Evolutionary conservation across 441 rosid species (phyloP), one percentile per base, ranked within the genome.

Genomic region (Syzygium malaccense): DNA sequence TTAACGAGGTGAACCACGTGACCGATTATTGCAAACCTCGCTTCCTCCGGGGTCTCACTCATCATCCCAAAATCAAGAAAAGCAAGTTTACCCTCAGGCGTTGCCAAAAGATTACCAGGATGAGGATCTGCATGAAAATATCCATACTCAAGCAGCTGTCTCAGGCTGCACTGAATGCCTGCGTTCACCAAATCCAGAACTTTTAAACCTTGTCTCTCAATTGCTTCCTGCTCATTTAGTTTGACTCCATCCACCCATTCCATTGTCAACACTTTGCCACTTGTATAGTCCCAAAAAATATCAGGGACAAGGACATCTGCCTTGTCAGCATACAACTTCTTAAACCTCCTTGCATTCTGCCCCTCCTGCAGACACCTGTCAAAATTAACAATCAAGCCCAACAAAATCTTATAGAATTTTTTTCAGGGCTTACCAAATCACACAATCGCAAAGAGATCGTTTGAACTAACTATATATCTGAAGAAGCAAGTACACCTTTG

Each of bases 1-100:
- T 98, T 98, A 64, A 98, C 99, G 91, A 98, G 89, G 94, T 98
- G 99, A 91, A 98, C 99, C 66, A 98, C 98, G 88, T 98, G 99
- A 75, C 99, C 99, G 54, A 98, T 96, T 78, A 98, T 95, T 33
- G 99, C 99, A 90, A 88, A 93, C 93, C 99, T 96, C 83, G 99
- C 99, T 90, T 93, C 97, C 94, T 98, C 99, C 7, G 99, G 99
- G 86, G 99, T 96, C 93, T 98, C 99, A 91, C 99, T 98, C 99
- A 98, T 98, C 99, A 98, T 98, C 48, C 99, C 99, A 91, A 98
- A 98, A 91, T 98, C 99, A 55, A 98, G 94, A 93, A 98, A 98
- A 85, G 99, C 99, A 89, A 98, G 99, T 92, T 95, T 98, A n/a
- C 99, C 99, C 60, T 96, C 96, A n/a, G 98, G 99, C 86, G 99